Conservation (phyloP, 768 basidiomycete species). For the Auricularia auricula-judae region DNA sequence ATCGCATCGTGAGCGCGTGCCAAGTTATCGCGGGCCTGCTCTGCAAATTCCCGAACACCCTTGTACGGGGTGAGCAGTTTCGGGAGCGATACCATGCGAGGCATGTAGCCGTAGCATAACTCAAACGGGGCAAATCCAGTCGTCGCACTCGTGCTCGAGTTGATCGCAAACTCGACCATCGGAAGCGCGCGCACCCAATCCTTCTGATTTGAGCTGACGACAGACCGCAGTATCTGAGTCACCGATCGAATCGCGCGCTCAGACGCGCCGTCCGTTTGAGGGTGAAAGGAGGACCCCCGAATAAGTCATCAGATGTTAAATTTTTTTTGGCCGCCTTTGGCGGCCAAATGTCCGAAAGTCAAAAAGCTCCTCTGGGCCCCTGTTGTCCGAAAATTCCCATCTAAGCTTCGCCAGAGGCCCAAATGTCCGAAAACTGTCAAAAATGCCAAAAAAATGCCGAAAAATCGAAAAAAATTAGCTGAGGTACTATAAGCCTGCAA, state of each 20-base stretch:
- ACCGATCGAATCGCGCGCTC: conserved; percentile 18
- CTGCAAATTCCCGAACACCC: not conserved
- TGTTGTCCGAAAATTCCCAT: too few relatives aligned
- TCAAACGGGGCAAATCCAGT: conserved; percentile 24
- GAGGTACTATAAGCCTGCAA: too few relatives aligned
- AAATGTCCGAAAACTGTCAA: too few relatives aligned
- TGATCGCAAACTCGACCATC: conserved; percentile 24
- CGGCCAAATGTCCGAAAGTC: too few relatives aligned
- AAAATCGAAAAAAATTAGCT: too few relatives aligned
- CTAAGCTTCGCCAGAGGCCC: too few relatives aligned
- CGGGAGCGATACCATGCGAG: not conserved
- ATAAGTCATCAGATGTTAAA: too few relatives aligned
- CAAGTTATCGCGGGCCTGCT: not conserved
- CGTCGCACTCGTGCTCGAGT: conserved; percentile 18
- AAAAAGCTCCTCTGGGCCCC: too few relatives aligned
- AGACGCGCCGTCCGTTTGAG: not conserved
- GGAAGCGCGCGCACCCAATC: conserved; percentile 25
- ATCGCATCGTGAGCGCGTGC: not conserved
- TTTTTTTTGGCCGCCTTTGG: too few relatives aligned
- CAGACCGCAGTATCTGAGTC: conserved; percentile 27
- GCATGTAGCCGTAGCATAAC: conserved; percentile 12
- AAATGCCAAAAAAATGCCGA: too few relatives aligned
- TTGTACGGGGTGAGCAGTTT: not conserved
- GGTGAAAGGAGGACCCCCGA: conserved; percentile 5
- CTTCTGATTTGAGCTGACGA: conserved; percentile 20